Evolutionary conservation across 2,329 filamentous ascomycete species (phyloP).

Genomic region (Stromatinia cepivora): DNA sequence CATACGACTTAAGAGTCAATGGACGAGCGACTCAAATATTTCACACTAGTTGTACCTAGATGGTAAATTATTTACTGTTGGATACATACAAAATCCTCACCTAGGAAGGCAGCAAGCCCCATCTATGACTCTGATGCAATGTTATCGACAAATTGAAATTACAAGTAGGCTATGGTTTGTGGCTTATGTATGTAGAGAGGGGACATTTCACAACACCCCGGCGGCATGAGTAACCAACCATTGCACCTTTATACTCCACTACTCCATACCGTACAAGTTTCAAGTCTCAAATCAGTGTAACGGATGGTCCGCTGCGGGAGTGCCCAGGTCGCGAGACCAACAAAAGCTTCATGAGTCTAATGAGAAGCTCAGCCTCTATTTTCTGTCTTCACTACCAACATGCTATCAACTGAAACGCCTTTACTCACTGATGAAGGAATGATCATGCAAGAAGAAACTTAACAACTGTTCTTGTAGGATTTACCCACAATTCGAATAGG

Average conservation of each 20-base stretch:
- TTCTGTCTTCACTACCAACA: conserved; percentile 11
- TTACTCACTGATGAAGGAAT: not conserved
- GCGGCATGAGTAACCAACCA: not conserved
- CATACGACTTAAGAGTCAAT: not conserved
- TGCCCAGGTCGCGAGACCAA: conserved; percentile 15
- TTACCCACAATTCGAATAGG: conserved; percentile 5
- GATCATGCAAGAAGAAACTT: conserved; percentile 13
- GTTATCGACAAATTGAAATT: not conserved
- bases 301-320: conserved; percentile 16
- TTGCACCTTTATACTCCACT: not conserved
- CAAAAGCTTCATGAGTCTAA: not conserved
- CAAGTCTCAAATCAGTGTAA: not conserved
- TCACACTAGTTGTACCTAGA: not conserved
- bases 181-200: not conserved
- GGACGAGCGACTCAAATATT: not conserved
- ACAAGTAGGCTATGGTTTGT: conserved; percentile 12
- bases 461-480: conserved; percentile 12
- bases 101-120: not conserved
- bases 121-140: conserved; percentile 12
- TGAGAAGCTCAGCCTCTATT: conserved; percentile 15
- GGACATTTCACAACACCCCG: not conserved
- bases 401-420: conserved; percentile 6
- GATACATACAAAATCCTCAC: not conserved
- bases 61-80: conserved; percentile 1
- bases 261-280: no score